These are phyloP conservation scores for Tulasnella sp. DNA, from an alignment of 768 basidiomycete genomes.

Conservation along the genomic window DNA sequence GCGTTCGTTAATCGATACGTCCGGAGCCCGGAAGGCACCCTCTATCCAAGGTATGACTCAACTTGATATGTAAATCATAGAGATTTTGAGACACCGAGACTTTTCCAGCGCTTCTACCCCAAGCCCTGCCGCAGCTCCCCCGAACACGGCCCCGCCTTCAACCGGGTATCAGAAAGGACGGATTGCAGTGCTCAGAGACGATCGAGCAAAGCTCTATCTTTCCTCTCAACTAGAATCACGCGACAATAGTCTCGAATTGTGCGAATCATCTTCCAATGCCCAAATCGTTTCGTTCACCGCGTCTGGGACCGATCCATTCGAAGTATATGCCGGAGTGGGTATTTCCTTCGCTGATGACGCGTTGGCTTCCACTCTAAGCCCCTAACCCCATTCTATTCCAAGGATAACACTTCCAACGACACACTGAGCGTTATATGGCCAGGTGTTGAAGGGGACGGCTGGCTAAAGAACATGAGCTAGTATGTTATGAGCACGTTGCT, in stretches of 20 bases:
- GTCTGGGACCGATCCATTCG: neutral
- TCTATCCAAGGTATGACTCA: neutral
- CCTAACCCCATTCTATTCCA: neutral
- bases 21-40: neutral
- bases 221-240: neutral
- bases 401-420: neutral
- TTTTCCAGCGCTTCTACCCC: neutral
- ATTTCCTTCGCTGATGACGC: neutral
- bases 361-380: neutral
- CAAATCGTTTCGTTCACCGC: neutral
- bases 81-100: no score
- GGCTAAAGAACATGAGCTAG: neutral
- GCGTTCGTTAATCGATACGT: neutral
- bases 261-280: neutral
- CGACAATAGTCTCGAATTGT: neutral
- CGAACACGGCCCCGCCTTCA: neutral
- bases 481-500: neutral
- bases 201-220: neutral
- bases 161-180: neutral
- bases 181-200: neutral
- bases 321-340: neutral
- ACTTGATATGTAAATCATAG: neutral
- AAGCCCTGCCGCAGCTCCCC: neutral
- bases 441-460: neutral
- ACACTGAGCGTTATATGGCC: neutral